Evolutionary conservation across 1,284 basidiomycete species (phyloP).

Genomic region (Takashimella tepidaria): DNA sequence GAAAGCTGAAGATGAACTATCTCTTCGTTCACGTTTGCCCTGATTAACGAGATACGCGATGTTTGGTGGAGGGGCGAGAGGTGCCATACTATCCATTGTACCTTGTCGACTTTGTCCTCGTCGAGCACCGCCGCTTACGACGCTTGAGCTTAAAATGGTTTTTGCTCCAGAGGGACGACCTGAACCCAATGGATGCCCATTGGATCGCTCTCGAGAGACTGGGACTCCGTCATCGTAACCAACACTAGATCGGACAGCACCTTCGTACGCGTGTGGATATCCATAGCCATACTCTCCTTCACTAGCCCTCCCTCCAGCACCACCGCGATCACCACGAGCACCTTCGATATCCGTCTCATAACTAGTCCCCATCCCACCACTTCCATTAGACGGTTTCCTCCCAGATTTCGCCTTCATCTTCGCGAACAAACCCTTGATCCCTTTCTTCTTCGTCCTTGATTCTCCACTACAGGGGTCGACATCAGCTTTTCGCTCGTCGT

Average conservation of each 20-base stretch:
- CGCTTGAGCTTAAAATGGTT: too few species aligned
- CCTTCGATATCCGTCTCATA: neutral
- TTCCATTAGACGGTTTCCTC: constrained; percentile 8
- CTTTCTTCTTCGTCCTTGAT: constrained; percentile 60
- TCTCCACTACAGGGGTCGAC: constrained; percentile 49
- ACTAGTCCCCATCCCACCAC: constrained; percentile 3
- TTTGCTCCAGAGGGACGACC: neutral
- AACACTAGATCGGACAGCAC: neutral
- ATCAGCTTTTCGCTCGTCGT: constrained; percentile 17
- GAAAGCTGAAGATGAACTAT: constrained; percentile 30
- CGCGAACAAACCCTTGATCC: constrained; percentile 75
- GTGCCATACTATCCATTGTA: constrained; percentile 50
- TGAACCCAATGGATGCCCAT: neutral
- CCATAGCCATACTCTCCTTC: neutral
- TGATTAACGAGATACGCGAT: constrained; percentile 74
- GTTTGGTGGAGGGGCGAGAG: constrained; percentile 76
- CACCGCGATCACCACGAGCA: too few species aligned
- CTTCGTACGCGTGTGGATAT: neutral
- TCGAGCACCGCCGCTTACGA: neutral
- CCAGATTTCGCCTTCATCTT: constrained; percentile 52
- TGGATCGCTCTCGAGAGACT: neutral
- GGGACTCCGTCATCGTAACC: neutral
- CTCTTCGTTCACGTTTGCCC: constrained; percentile 27
- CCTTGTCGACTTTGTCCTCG: neutral
- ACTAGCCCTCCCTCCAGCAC: too few species aligned